These are phyloP conservation scores for Selaginella tamariscina DNA, from an alignment of 75 land plant species.

Conservation along the genomic window DNA sequence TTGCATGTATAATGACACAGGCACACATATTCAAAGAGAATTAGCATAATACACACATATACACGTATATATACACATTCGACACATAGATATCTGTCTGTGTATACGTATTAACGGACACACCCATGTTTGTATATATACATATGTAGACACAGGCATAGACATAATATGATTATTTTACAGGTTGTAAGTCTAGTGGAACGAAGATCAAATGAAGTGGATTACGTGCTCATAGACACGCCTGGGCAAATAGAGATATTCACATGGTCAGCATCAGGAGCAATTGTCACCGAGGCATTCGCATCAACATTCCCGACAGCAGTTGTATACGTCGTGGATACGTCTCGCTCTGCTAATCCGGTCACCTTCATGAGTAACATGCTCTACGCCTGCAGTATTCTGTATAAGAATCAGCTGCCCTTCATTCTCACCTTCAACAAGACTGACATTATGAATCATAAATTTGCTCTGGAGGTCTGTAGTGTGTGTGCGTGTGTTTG, in stretches of 20 bases:
- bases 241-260: slow-evolving; percentile 99
- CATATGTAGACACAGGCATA: no score
- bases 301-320: slow-evolving; percentile 97
- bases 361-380: slow-evolving; percentile 98
- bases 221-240: slow-evolving; percentile 94
- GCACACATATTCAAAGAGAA: no score
- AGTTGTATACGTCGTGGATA: slow-evolving; percentile 82
- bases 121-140: no score
- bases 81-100: no score
- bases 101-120: no score
- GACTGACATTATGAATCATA: slow-evolving; percentile 81
- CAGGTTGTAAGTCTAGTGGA: slow-evolving; percentile 86
- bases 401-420: slow-evolving; percentile 87
- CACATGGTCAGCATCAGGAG: slow-evolving; percentile 99
- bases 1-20: no score
- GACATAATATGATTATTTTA: no score
- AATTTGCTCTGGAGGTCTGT: slow-evolving; percentile 89
- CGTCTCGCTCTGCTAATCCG: slow-evolving; percentile 89
- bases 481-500: not conserved
- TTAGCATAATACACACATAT: no score
- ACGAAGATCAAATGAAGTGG: slow-evolving; percentile 80
- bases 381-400: slow-evolving; percentile 96
- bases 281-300: slow-evolving; percentile 96
- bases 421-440: slow-evolving; percentile 79
- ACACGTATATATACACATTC: no score